A percentile compares a stretch with the other conserved stretches of the same genome.
Evolutionary conservation across 371 early-diverging fungal genomes (phyloP).

Genomic region (Saksenaea oblongispora): DNA sequence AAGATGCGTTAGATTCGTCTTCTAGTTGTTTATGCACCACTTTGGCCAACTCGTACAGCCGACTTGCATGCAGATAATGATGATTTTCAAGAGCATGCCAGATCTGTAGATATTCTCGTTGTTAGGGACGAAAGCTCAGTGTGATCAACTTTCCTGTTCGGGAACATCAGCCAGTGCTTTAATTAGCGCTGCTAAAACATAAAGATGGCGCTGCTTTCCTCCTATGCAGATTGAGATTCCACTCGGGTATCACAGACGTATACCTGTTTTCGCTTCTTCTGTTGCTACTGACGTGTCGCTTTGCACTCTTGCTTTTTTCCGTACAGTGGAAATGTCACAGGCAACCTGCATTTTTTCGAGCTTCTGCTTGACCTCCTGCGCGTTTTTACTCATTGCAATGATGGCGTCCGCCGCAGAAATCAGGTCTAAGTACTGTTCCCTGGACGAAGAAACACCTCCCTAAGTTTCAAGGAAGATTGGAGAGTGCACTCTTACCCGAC

Average conservation of each 20-base stretch:
- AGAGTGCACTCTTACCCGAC: conserved; percentile 70
- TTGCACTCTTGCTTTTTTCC: conserved; percentile 17
- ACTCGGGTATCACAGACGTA: conserved; percentile 6
- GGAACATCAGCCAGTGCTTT: conserved; percentile 86
- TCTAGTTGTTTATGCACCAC: conserved; percentile 67
- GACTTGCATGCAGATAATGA: conserved; percentile 69
- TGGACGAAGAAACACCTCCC: conserved; percentile 18
- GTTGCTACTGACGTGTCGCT: not conserved
- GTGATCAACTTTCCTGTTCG: conserved; percentile 63
- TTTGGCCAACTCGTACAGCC: conserved; percentile 69
- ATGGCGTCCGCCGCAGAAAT: conserved; percentile 87
- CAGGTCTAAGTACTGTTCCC: conserved; percentile 84
- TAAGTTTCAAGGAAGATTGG: not conserved
- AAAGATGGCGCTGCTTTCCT: conserved; percentile 57
- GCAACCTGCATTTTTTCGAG: conserved; percentile 60
- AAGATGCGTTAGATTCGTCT: conserved; percentile 30
- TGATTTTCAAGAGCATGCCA: conserved; percentile 79
- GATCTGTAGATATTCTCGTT: conserved; percentile 42
- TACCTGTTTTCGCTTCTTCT: conserved; percentile 16
- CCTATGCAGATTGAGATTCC: conserved; percentile 31
- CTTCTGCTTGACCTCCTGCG: conserved; percentile 54
- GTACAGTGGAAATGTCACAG: conserved; percentile 61
- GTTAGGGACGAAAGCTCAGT: not conserved
- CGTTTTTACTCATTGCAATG: conserved; percentile 68
- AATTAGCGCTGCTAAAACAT: conserved; percentile 75